Evolutionary conservation across 345 rosid genomes (phyloP).

Genomic region (Laguncularia racemosa): DNA sequence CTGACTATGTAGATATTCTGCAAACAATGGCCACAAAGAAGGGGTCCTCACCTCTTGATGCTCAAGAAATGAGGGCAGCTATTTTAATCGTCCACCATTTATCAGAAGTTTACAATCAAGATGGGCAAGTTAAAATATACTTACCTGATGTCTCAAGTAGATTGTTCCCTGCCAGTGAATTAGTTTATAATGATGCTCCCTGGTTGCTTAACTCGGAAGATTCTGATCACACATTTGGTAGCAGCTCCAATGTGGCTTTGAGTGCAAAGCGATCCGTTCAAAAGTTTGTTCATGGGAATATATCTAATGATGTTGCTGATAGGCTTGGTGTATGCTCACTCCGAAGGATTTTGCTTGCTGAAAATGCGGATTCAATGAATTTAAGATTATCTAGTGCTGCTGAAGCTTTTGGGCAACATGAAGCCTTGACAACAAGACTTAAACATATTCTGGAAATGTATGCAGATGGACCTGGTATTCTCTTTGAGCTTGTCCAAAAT

Average conservation of each 20-base stretch:
- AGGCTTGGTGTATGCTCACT: slow-evolving; percentile 93
- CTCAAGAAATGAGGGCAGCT: slow-evolving; percentile 74
- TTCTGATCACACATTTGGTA: slow-evolving; percentile 37
- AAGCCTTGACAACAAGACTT: slow-evolving; percentile 92
- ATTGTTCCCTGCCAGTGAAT: slow-evolving; percentile 62
- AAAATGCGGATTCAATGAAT: slow-evolving; percentile 96
- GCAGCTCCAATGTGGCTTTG: slow-evolving; percentile 43
- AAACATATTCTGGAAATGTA: slow-evolving; percentile 97
- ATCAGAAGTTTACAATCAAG: slow-evolving; percentile 65
- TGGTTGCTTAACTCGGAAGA: slow-evolving; percentile 82
- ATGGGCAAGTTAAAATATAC: slow-evolving; percentile 50
- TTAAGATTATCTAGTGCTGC: slow-evolving; percentile 89
- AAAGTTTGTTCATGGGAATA: slow-evolving; percentile 80
- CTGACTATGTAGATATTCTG: slow-evolving; percentile 75
- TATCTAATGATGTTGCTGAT: slow-evolving; percentile 93
- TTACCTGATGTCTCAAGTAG: slow-evolving; percentile 83
- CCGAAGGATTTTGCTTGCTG: slow-evolving; percentile 89
- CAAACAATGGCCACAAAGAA: slow-evolving; percentile 71
- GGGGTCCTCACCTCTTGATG: slow-evolving; percentile 63
- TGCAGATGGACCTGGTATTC: slow-evolving; percentile 97
- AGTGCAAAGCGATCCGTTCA: slow-evolving; percentile 61
- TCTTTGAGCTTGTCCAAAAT: slow-evolving; percentile 90
- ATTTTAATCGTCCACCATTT: slow-evolving; percentile 80
- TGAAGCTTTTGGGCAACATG: slow-evolving; percentile 99
- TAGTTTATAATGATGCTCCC: slow-evolving; percentile 95